A percentile compares a stretch with the other conserved stretches of the same genome.
These are phyloP conservation scores for Aurifilum marmelostoma DNA, from an alignment of 2,329 filamentous ascomycete genomes.

Conservation along the genomic window DNA sequence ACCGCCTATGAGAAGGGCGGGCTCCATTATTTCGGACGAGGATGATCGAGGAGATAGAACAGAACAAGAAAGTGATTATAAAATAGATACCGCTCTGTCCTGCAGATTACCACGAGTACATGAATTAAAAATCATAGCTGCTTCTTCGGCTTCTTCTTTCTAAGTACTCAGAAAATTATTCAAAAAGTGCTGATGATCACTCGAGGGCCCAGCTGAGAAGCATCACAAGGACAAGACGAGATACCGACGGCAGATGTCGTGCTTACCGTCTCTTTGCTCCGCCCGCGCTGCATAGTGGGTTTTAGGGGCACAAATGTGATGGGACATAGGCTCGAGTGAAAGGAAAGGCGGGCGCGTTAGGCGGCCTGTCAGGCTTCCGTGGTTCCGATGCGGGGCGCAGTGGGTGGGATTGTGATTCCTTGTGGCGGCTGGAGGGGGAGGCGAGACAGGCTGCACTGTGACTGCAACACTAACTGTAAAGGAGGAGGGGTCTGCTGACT, in stretches of 20 bases:
- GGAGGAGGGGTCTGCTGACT: constrained; percentile 5
- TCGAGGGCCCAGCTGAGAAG: not conserved
- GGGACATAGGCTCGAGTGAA: too few relatives aligned
- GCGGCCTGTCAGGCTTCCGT: constrained; percentile 6
- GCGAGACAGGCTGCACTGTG: not conserved
- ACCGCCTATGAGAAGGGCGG: too few relatives aligned
- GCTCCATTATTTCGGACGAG: not conserved
- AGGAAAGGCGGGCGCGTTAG: constrained; percentile 9
- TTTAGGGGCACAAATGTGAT: too few relatives aligned
- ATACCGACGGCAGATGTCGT: constrained; percentile 9
- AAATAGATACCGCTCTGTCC: not conserved
- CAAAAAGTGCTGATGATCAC: not conserved
- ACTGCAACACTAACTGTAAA: not conserved
- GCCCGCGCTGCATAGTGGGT: not conserved
- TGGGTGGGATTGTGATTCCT: not conserved
- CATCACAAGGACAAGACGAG: constrained; percentile 3
- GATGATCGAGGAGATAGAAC: too few relatives aligned
- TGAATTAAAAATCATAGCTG: too few relatives aligned
- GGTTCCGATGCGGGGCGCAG: not conserved
- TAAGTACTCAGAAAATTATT: not conserved
- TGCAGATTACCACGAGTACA: not conserved
- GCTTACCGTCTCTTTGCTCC: not conserved
- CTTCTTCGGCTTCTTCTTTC: too few relatives aligned
- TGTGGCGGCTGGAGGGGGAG: not conserved
- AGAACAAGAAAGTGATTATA: not conserved